Percentiles rank a stretch among this genome's conserved stretches.
phyloP scores from a whole-genome alignment of 1,139 yeast genomes.

The Hanseniaspora gamundiae region DNA sequence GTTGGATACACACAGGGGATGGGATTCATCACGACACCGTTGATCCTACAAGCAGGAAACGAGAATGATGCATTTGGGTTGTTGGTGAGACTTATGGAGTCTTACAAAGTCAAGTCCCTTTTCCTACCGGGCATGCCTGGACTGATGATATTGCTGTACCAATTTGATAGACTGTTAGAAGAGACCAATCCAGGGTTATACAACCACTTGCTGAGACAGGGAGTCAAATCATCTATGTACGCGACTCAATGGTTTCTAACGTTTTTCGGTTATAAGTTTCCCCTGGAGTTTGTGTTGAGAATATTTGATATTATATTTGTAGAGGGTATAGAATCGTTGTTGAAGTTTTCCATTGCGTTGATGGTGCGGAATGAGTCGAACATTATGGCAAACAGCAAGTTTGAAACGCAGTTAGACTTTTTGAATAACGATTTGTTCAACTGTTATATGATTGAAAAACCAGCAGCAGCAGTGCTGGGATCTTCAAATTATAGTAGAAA shows the following conservation, averaged over 20 bases:
- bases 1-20: constrained; percentile 97
- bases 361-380: constrained; percentile 53
- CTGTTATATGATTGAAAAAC: constrained; percentile 34
- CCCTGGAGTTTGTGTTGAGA: constrained; percentile 68
- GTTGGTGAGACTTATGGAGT: constrained; percentile 72
- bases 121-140: constrained; percentile 92
- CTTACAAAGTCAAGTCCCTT: constrained; percentile 62
- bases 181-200: constrained; percentile 54
- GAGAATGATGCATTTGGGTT: constrained; percentile 82
- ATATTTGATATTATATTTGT: constrained; percentile 77
- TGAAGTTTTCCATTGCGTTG: constrained; percentile 70
- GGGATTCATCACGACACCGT: constrained; percentile 84
- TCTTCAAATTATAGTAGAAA: background rate
- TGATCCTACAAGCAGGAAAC: constrained; percentile 57
- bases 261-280: constrained; percentile 86
- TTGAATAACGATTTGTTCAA: constrained; percentile 72
- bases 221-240: constrained; percentile 83
- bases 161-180: constrained; percentile 58
- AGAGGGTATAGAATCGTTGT: constrained; percentile 76
- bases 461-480: background rate
- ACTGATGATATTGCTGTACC: constrained; percentile 68
- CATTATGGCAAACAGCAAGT: constrained; percentile 42
- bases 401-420: constrained; percentile 64
- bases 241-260: constrained; percentile 96
- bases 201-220: constrained; percentile 70